A percentile compares a stretch with the other conserved stretches of the same genome.
phyloP scores from a whole-genome alignment of 116 monocot genomes.

The Phalaenopsis hybrid region DNA sequence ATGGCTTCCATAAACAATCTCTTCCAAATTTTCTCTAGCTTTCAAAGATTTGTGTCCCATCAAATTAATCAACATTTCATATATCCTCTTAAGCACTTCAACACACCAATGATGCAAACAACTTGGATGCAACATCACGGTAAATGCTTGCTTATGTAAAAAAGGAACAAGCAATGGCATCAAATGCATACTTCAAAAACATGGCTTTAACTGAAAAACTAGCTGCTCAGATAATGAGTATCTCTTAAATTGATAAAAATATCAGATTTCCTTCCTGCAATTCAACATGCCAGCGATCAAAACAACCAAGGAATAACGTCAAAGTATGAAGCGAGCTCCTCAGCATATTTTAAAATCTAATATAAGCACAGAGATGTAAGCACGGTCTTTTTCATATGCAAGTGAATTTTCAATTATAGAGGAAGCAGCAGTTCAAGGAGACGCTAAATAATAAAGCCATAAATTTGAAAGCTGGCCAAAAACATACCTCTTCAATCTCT shows the following conservation, averaged over 20 bases:
- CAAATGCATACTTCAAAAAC: background rate
- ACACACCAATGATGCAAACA: background rate
- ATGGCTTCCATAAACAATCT: background rate
- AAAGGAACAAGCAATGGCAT: background rate
- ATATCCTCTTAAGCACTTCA: background rate
- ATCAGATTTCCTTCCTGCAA: background rate
- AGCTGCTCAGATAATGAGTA: background rate
- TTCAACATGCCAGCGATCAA: background rate
- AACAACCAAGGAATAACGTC: background rate
- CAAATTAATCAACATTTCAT: background rate
- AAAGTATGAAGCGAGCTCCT: background rate
- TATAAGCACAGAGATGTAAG: background rate
- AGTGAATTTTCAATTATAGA: background rate
- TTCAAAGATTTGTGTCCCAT: background rate
- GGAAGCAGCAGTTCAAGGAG: background rate
- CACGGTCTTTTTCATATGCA: background rate
- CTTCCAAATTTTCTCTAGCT: background rate
- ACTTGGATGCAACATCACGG: background rate
- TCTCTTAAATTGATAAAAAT: background rate
- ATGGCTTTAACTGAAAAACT: background rate
- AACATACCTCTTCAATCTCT: constrained; percentile 89
- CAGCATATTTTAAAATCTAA: background rate
- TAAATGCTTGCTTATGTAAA: background rate
- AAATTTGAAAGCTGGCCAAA: background rate
- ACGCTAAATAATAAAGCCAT: background rate